Base-by-base conservation (phyloP, 1,139 yeast genomes). In the Diutina catenulata region DNA sequence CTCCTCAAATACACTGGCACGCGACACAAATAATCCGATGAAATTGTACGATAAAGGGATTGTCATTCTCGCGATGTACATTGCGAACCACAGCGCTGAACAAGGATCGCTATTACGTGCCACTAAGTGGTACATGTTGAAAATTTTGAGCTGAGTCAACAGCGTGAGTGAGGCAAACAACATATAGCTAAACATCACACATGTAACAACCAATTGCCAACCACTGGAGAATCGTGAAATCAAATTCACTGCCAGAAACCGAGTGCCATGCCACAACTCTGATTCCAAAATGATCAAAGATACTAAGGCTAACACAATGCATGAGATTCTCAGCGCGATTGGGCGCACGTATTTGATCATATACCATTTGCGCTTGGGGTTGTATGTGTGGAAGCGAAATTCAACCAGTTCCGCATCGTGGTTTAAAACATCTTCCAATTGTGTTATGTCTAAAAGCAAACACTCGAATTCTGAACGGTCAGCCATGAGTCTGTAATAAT, bases 11-110 rank as follows among this genome's bases (percentile, higher is more conserved):
- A 60, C 48, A 41, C 74, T 68, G 13, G 52, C 50, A 13, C 74
- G 52, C 20, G 72, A 63, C 10, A 75, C 65, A 43, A 80, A 67
- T 38, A 84, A 60, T 28, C 83, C 81, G 41, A 83, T 57, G 52
- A 81, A 84, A 55, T 84, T 84, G 59, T 81, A 84, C 26, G 84
- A 75, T 45, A 84, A 63, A 3, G 95, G 95, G 11, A 84, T 78
- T 0, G 94, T 81, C 51, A 84, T 62, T 45, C 95, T 74, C 39
- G 91, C 83, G 25, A 83, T 76, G 50, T 84, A 84, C 29, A 24
- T 25, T 20, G 88, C 76, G 55, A 81, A 84, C 54, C 83, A 84
- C 36, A 84, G 67, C 26, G 81, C 69, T 23, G 86, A 76, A 1
- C 82, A 80, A 0, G 84, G 80, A 50, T 81, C 91, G 0, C 91